Conservation (phyloP, 2,329 filamentous ascomycete genomes). For the Penicillium sp. region DNA sequence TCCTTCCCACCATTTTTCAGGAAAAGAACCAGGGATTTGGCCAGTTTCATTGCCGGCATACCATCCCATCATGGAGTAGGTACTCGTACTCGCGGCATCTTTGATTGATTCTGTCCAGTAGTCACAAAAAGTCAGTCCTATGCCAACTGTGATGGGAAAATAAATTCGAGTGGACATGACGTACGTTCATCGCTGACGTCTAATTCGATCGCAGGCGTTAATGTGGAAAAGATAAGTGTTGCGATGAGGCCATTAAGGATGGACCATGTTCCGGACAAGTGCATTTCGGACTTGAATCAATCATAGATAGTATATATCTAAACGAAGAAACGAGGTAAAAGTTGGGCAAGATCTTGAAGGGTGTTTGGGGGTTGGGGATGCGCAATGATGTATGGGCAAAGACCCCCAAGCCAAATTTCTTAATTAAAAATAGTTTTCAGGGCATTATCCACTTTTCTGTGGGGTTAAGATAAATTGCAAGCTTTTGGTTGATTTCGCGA, state of each 20-base stretch:
- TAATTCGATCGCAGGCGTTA: slow-evolving; percentile 20
- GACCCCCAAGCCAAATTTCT: background rate
- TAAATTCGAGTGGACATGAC: background rate
- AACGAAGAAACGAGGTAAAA: background rate
- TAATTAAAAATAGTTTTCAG: slow-evolving; percentile 11
- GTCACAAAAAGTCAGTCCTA: background rate
- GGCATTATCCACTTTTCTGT: slow-evolving; percentile 7
- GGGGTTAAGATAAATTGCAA: slow-evolving; percentile 4
- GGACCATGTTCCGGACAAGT: slow-evolving; percentile 10
- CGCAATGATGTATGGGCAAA: slow-evolving; percentile 3
- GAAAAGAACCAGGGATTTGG: slow-evolving; percentile 53
- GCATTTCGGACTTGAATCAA: slow-evolving; percentile 2
- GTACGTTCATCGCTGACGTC: slow-evolving; percentile 24
- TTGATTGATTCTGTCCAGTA: slow-evolving; percentile 42
- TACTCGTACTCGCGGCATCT: slow-evolving; percentile 41
- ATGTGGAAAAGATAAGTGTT: slow-evolving; percentile 5
- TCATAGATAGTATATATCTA: slow-evolving; percentile 5
- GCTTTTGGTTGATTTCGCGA: slow-evolving; percentile 2
- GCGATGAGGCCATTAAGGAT: slow-evolving; percentile 5
- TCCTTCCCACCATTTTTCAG: slow-evolving; percentile 75
- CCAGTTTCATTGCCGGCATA: slow-evolving; percentile 55
- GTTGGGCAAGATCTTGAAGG: background rate
- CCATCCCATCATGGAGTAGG: slow-evolving; percentile 51
- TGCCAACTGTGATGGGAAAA: background rate
- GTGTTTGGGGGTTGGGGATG: slow-evolving; percentile 1